Evolutionary conservation across 441 rosid species (phyloP), one percentile per base, ranked within the genome.

Genomic region (Mallotus repandus): DNA sequence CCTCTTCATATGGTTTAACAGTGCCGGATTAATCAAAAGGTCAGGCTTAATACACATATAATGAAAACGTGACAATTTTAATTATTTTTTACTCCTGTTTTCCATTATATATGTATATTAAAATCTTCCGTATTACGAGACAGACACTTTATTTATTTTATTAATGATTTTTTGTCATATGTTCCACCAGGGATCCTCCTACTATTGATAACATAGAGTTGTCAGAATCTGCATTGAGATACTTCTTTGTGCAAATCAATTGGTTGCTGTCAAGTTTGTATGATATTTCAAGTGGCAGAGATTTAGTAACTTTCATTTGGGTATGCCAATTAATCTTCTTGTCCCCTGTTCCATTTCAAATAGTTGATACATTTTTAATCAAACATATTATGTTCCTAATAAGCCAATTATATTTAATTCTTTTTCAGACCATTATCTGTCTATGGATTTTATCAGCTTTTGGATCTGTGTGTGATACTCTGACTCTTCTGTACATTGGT

Each of bases 391-490:
- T 6, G 7, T 38, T 4, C 2, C 7, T 38, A 38, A 38, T 38
- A 38, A 38, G 41, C 41, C 7, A 3, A n/a, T 22, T 15, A 29
- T 11, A 63, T 66, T 60, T 22, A 15, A 53, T 53, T 53, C 62
- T 5, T 10, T n/a, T 59, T 43, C 81, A 89, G 93, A 79, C 85
- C n/a, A 53, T 83, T 60, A 69, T 61, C 70, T 74, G 74, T 22
- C 84, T 85, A 14, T 85, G 87, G 89, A 79, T 82, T 43, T 66
- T 89, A 67, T 87, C 89, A 38, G 78, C 80, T 48, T 73, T 84
- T 7, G 87, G 89, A 57, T 83, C 77, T 70, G 70, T 77, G 61
- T 72, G 86, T 75, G 81, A 82, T 78, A 79, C 88, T 58, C 66
- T 81, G 66, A 87, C 81, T 61, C 65, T 86, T 0, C 12, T 81